Evolutionary conservation across 2,329 filamentous ascomycete species (phyloP).

Genomic region (Furcasterigmium furcatum): DNA sequence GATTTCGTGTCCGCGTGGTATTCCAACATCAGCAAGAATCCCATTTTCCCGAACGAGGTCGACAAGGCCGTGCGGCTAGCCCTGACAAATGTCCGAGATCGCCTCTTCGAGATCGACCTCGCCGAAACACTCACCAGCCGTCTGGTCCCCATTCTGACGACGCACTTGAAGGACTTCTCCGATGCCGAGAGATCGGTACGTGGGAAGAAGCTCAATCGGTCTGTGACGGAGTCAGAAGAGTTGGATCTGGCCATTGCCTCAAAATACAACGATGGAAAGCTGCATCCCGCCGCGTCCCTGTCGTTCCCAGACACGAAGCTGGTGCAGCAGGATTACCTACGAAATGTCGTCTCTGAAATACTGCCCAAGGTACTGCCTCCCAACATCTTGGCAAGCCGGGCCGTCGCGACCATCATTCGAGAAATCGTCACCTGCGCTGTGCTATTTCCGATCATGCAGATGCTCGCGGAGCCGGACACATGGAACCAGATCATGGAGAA

Average conservation of each 20-base stretch:
- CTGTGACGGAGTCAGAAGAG: constrained; percentile 94
- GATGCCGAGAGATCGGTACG: constrained; percentile 84
- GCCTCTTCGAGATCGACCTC: constrained; percentile 73
- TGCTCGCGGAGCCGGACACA: constrained; percentile 87
- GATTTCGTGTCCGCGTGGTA: constrained; percentile 94
- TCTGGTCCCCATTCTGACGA: constrained; percentile 82
- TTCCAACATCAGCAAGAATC: constrained; percentile 74
- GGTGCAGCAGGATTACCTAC: constrained; percentile 84
- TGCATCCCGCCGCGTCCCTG: constrained; percentile 83
- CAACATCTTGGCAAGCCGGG: constrained; percentile 72
- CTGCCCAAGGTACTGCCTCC: constrained; percentile 73
- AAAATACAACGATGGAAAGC: constrained; percentile 83
- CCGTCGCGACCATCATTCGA: constrained; percentile 75
- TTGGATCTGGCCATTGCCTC: constrained; percentile 92
- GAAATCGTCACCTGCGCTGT: constrained; percentile 95
- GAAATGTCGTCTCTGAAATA: constrained; percentile 68
- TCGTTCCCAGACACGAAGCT: constrained; percentile 80
- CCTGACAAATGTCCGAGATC: constrained; percentile 67
- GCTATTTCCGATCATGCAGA: constrained; percentile 73
- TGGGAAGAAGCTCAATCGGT: constrained; percentile 82
- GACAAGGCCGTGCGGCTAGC: constrained; percentile 76
- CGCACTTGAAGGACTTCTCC: constrained; percentile 86
- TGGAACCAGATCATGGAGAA: constrained; percentile 98
- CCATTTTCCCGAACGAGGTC: constrained; percentile 80
- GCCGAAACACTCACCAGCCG: constrained; percentile 79